A percentile compares a stretch with the other conserved stretches of the same genome.
phyloP scores from a whole-genome alignment of 1,139 yeast species.

The Magnusiomyces suaveolens region DNA sequence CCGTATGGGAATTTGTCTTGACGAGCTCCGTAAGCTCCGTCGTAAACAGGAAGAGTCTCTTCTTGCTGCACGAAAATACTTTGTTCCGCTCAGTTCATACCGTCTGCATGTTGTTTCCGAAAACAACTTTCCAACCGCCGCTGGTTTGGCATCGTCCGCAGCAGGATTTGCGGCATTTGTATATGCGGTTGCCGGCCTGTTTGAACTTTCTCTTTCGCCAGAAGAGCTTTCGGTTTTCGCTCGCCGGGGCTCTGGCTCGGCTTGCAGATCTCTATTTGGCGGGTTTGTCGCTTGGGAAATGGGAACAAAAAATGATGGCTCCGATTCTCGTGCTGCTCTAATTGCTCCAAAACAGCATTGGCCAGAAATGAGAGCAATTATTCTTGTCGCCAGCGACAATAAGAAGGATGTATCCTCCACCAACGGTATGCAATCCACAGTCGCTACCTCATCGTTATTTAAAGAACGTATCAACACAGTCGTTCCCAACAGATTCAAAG shows the following conservation, averaged over 20 bases:
- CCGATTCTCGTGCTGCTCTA: constrained; percentile 87
- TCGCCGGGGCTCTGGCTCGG: constrained; percentile 96
- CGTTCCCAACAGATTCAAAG: constrained; percentile 74
- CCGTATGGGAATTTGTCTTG: constrained; percentile 72
- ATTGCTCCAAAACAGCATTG: constrained; percentile 77
- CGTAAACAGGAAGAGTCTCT: constrained; percentile 10
- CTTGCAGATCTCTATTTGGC: constrained; percentile 92
- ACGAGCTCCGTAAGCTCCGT: constrained; percentile 57
- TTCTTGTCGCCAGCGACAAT: constrained; percentile 83
- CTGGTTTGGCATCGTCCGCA: constrained; percentile 95
- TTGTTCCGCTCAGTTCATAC: constrained; percentile 56
- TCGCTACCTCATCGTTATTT: constrained; percentile 77
- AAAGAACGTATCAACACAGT: constrained; percentile 64
- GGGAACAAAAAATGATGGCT: constrained; percentile 67
- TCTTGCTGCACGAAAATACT: constrained; percentile 29
- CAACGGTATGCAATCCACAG: constrained; percentile 93
- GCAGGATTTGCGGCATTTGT: constrained; percentile 97
- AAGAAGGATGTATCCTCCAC: constrained; percentile 94
- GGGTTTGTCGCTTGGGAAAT: constrained; percentile 99
- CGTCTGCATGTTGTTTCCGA: constrained; percentile 78
- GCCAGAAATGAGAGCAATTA: constrained; percentile 88
- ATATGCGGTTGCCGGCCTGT: constrained; percentile 72
- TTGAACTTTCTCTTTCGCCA: constrained; percentile 65
- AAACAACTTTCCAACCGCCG: constrained; percentile 98
- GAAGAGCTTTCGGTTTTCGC: constrained; percentile 89